These are phyloP conservation scores for Penicillium decumbens DNA, from an alignment of 2,329 filamentous ascomycete genomes.

Conservation along the genomic window DNA sequence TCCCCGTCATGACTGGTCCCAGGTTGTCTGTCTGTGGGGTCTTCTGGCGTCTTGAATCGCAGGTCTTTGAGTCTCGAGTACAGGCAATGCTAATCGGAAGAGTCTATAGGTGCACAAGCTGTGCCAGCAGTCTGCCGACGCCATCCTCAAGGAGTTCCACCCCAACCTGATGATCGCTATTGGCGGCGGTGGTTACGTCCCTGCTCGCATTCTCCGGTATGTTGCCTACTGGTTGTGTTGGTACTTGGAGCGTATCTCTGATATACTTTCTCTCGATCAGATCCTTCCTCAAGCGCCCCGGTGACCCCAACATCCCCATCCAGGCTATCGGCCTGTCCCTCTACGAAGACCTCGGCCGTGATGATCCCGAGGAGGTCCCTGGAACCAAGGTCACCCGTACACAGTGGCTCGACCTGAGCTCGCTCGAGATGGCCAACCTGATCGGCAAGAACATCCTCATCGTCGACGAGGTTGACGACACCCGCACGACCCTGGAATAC, in stretches of 20 bases:
- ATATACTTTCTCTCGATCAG: slow-evolving; percentile 27
- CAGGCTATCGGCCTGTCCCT: slow-evolving; percentile 97
- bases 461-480: slow-evolving; percentile 94
- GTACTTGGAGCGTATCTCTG: slow-evolving; percentile 6
- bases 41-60: background rate
- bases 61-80: background rate
- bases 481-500: slow-evolving; percentile 88
- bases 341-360: slow-evolving; percentile 74
- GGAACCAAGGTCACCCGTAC: slow-evolving; percentile 95
- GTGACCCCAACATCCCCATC: slow-evolving; percentile 91
- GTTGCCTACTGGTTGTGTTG: slow-evolving; percentile 2
- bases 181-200: slow-evolving; percentile 94
- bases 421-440: slow-evolving; percentile 80
- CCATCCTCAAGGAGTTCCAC: slow-evolving; percentile 78
- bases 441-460: slow-evolving; percentile 89
- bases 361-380: slow-evolving; percentile 64
- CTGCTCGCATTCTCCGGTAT: slow-evolving; percentile 85
- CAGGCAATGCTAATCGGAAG: background rate
- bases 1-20: background rate
- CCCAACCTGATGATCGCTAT: slow-evolving; percentile 98
- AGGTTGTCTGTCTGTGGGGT: background rate
- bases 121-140: slow-evolving; percentile 77
- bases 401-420: slow-evolving; percentile 92
- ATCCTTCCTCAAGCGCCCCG: slow-evolving; percentile 89
- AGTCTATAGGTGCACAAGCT: slow-evolving; percentile 81